A percentile compares a stretch with the other conserved stretches of the same genome.
phyloP scores from a whole-genome alignment of 176 grass and related monocot genomes.

The Raddia distichophylla region DNA sequence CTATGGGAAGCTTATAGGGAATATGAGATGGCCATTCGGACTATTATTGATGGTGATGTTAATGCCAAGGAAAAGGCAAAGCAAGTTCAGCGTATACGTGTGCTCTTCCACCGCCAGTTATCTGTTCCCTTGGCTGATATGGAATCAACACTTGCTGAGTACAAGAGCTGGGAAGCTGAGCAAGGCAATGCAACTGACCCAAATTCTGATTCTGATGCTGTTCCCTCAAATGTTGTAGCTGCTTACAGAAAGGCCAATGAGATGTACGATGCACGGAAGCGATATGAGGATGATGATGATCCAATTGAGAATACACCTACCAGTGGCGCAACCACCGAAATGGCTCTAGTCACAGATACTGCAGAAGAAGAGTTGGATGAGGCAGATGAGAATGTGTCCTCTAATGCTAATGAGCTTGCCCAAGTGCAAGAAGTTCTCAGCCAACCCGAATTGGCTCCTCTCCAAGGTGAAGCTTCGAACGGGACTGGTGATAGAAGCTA shows the following conservation, averaged over 20 bases:
- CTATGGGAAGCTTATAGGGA: slow-evolving; percentile 94
- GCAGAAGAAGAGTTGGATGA: slow-evolving; percentile 52
- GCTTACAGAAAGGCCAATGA: slow-evolving; percentile 74
- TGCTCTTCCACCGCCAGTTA: slow-evolving; percentile 82
- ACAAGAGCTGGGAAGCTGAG: slow-evolving; percentile 93
- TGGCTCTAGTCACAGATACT: slow-evolving; percentile 31
- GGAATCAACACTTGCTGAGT: slow-evolving; percentile 63
- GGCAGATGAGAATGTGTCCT: slow-evolving; percentile 50
- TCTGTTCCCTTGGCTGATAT: slow-evolving; percentile 83
- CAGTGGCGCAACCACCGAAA: neutral
- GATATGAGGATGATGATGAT: slow-evolving; percentile 72
- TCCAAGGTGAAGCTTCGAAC: slow-evolving; percentile 37
- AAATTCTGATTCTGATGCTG: slow-evolving; percentile 61
- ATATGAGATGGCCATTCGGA: slow-evolving; percentile 86
- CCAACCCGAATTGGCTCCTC: slow-evolving; percentile 31
- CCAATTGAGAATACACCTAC: slow-evolving; percentile 46
- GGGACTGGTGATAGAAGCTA: slow-evolving; percentile 29
- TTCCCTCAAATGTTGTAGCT: slow-evolving; percentile 69
- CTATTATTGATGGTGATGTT: slow-evolving; percentile 60
- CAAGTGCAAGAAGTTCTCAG: slow-evolving; percentile 36
- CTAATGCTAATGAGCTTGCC: slow-evolving; percentile 50
- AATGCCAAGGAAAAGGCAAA: slow-evolving; percentile 75
- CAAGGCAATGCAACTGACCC: slow-evolving; percentile 79
- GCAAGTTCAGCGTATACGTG: slow-evolving; percentile 69
- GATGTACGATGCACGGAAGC: slow-evolving; percentile 76